phyloP scores from a whole-genome alignment of 768 basidiomycete genomes.

The Steccherinum ochraceum region DNA sequence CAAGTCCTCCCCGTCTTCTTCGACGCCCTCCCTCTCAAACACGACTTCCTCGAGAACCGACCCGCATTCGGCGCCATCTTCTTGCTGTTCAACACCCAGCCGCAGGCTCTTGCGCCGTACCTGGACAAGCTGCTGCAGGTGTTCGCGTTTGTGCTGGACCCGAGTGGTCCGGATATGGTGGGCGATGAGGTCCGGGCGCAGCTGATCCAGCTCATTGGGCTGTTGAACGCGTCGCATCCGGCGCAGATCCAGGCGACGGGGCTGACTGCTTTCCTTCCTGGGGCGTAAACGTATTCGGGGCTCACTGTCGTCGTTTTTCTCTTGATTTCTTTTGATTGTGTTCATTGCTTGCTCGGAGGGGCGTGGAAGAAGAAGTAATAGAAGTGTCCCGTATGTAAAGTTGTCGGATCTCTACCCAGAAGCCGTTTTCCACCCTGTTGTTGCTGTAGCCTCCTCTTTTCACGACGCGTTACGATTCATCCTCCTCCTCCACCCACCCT shows the following conservation, averaged over 20 bases:
- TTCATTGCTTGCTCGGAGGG: too few relatives aligned
- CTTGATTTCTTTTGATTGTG: too few relatives aligned
- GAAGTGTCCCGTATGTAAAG: too few relatives aligned
- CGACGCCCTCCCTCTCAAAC: constrained; percentile 74
- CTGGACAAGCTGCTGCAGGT: constrained; percentile 75
- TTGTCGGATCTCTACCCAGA: too few relatives aligned
- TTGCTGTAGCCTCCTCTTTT: too few relatives aligned
- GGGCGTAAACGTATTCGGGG: constrained; percentile 32
- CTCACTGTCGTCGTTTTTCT: too few relatives aligned
- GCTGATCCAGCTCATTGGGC: constrained; percentile 65
- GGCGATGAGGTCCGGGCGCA: constrained; percentile 73
- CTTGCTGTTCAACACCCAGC: constrained; percentile 76
- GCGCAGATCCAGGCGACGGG: constrained; percentile 79
- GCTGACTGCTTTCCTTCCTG: constrained; percentile 46
- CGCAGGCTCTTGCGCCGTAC: constrained; percentile 62
- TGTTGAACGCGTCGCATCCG: constrained; percentile 70
- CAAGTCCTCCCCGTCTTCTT: constrained; percentile 86
- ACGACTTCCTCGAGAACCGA: constrained; percentile 86
- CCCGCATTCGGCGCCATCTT: constrained; percentile 88
- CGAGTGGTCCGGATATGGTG: constrained; percentile 66
- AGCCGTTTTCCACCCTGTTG: too few relatives aligned
- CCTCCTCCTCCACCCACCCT: too few relatives aligned
- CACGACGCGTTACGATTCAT: too few relatives aligned
- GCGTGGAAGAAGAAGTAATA: too few relatives aligned
- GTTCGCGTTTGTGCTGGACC: constrained; percentile 80